phyloP scores from a whole-genome alignment of 2,329 filamentous ascomycete species.

The Nothomitra cinnamomea region DNA sequence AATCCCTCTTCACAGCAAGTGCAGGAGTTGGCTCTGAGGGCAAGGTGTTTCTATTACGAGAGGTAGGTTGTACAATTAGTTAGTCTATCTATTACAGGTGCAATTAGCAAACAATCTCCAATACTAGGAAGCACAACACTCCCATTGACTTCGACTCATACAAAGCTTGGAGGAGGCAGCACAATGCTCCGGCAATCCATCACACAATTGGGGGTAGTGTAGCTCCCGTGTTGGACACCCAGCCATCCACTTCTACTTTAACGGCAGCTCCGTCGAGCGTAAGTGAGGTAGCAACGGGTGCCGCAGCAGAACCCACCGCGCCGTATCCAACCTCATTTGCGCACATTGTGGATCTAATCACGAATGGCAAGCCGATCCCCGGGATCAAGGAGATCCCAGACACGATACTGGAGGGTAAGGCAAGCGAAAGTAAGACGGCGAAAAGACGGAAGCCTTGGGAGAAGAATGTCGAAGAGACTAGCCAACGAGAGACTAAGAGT shows the following conservation, averaged over 20 bases:
- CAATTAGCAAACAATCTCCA: background rate
- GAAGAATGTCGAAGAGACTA: conserved; percentile 29
- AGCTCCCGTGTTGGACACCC: conserved; percentile 3
- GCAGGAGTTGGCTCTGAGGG: conserved; percentile 43
- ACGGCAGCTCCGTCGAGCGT: background rate
- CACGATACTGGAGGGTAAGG: conserved; percentile 55
- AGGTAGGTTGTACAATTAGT: conserved; percentile 18
- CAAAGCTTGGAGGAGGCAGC: conserved; percentile 18
- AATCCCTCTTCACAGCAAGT: conserved; percentile 36
- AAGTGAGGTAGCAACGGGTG: conserved; percentile 1
- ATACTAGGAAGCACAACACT: conserved; percentile 1
- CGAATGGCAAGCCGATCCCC: conserved; percentile 64
- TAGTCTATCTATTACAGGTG: too few species aligned
- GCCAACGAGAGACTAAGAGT: background rate
- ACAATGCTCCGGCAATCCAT: background rate
- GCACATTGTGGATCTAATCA: conserved; percentile 71
- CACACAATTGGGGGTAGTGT: background rate
- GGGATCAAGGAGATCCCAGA: conserved; percentile 78
- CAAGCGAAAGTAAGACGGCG: conserved; percentile 35
- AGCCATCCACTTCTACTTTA: conserved; percentile 6
- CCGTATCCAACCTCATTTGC: conserved; percentile 71
- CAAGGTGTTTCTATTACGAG: conserved; percentile 53
- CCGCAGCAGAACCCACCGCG: conserved; percentile 29
- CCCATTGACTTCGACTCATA: conserved; percentile 1
- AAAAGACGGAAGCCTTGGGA: conserved; percentile 66